A percentile compares a stretch with the other conserved stretches of the same genome.
Evolutionary conservation across 495 filamentous ascomycete species (phyloP).

Genomic region (Hypoxylon fuscum): DNA sequence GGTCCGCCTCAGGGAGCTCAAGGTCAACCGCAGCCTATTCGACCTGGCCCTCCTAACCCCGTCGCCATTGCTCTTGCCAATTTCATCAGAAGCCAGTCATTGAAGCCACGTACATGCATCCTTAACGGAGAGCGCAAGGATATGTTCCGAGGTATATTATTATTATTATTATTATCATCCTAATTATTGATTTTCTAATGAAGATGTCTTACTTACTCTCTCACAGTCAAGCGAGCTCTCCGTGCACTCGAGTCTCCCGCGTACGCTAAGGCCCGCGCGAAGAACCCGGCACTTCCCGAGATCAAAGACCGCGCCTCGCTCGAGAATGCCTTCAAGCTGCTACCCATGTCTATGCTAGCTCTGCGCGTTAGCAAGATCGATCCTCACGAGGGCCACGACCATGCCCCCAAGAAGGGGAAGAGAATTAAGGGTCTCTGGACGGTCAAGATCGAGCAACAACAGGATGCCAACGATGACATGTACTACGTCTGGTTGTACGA

Average conservation of each 20-base stretch:
- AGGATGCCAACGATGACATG: conserved; percentile 87
- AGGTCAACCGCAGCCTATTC: conserved; percentile 65
- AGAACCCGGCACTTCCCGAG: conserved; percentile 88
- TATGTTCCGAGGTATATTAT: conserved; percentile 85
- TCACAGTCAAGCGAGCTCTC: conserved; percentile 92
- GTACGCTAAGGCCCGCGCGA: conserved; percentile 85
- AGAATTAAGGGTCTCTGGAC: conserved; percentile 96
- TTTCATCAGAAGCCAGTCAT: conserved; percentile 82
- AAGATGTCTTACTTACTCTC: conserved; percentile 12
- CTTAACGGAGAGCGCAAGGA: conserved; percentile 97
- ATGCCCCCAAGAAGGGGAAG: conserved; percentile 76
- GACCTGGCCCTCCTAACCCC: conserved; percentile 82
- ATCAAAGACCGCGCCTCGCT: conserved; percentile 86
- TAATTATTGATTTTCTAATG: conserved; percentile 7
- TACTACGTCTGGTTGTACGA: conserved; percentile 99
- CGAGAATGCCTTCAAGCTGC: conserved; percentile 92
- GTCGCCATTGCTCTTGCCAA: conserved; percentile 89
- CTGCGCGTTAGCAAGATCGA: conserved; percentile 90
- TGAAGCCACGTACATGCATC: conserved; percentile 93
- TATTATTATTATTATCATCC: not conserved
- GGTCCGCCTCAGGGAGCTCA: conserved; percentile 50
- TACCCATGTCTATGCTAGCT: conserved; percentile 94
- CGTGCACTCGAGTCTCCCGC: conserved; percentile 89
- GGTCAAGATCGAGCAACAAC: conserved; percentile 95
- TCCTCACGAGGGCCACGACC: conserved; percentile 74